phyloP scores from a whole-genome alignment of 169 alveolate genomes.

The Cryptosporidium felis region DNA sequence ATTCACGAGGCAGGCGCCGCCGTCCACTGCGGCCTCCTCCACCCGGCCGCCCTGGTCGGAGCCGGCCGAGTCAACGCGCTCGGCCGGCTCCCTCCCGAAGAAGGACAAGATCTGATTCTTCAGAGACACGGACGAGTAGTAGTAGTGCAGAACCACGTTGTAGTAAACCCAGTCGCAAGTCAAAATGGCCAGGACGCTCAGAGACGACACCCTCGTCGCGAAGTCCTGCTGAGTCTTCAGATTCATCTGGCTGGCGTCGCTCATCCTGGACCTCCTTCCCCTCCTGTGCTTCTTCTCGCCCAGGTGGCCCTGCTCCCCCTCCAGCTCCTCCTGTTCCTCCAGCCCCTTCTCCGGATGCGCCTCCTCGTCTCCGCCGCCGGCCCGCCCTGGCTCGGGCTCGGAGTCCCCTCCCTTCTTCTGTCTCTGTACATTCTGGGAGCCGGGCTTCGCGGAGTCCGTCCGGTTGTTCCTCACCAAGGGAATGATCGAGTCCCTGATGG shows the following conservation, averaged over 20 bases:
- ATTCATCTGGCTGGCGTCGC: background rate
- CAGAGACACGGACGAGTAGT: background rate
- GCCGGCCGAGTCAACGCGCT: too few species aligned
- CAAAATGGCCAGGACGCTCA: background rate
- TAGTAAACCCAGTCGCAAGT: slow-evolving; percentile 41
- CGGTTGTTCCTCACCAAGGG: slow-evolving; percentile 35
- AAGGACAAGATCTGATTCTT: background rate
- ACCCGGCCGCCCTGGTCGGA: too few species aligned
- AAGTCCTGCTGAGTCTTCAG: slow-evolving; percentile 19
- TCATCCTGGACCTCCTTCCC: slow-evolving; percentile 9
- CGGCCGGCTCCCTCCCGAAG: too few species aligned
- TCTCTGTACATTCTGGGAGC: too few species aligned
- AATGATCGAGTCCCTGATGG: slow-evolving; percentile 36
- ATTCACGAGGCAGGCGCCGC: background rate
- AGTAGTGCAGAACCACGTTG: background rate
- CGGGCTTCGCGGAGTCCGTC: too few species aligned
- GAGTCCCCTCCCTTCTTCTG: too few species aligned
- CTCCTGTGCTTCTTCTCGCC: background rate
- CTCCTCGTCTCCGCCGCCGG: background rate
- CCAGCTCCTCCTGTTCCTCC: background rate
- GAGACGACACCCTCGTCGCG: slow-evolving; percentile 20
- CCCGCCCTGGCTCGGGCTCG: too few species aligned
- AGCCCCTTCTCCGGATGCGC: background rate
- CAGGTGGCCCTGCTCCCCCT: background rate
- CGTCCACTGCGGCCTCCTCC: too few species aligned